phyloP scores from a whole-genome alignment of 192 early-diverging fungal genomes.

The Anaeromyces robustus region DNA sequence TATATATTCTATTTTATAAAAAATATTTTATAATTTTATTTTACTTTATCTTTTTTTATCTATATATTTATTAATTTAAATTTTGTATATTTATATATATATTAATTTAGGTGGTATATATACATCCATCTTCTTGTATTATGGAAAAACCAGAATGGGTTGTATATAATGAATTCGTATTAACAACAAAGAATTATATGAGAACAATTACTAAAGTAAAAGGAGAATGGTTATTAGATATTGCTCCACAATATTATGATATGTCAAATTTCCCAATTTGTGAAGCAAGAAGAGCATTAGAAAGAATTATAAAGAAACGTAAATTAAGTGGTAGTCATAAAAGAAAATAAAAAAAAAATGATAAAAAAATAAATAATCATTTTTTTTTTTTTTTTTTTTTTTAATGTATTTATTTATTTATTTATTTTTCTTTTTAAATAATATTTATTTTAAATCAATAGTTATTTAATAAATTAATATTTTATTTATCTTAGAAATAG shows the following conservation, averaged over 20 bases:
- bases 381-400: no score
- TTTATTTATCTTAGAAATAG: no score
- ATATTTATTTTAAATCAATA: no score
- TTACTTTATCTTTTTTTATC: neutral
- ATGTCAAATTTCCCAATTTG: conserved; percentile 77
- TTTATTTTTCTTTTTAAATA: no score
- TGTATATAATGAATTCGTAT: conserved; percentile 96
- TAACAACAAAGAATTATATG: conserved; percentile 92
- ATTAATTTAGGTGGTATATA: conserved; percentile 42
- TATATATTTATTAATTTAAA: no score
- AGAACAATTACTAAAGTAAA: conserved; percentile 80
- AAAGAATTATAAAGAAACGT: conserved; percentile 38
- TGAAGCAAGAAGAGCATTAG: conserved; percentile 71
- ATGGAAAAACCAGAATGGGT: conserved; percentile 96
- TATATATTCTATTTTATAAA: neutral
- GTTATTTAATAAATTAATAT: no score
- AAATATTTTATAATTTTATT: neutral
- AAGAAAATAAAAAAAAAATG: neutral
- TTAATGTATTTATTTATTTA: no score
- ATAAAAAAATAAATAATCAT: no score
- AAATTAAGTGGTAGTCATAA: neutral
- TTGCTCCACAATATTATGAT: conserved; percentile 86
- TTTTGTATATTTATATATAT: neutral
- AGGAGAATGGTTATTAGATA: conserved; percentile 57
- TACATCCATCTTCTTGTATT: conserved; percentile 84